Evolutionary conservation across 345 rosid genomes (phyloP).

Genomic region (Citrus reticulata): DNA sequence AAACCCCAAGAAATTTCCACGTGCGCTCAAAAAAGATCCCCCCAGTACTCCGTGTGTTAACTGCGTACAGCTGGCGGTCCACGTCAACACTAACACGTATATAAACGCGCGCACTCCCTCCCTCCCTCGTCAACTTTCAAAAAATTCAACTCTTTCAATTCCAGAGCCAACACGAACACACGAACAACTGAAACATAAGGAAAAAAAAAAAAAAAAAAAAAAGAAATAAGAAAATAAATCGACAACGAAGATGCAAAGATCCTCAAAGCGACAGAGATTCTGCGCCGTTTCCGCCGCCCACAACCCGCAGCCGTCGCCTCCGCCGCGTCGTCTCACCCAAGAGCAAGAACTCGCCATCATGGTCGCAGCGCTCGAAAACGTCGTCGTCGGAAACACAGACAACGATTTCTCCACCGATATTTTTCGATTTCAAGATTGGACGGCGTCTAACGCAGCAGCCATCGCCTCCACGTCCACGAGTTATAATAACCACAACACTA

Average conservation of each 20-base stretch:
- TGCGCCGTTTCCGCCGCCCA: background rate
- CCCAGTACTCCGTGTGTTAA: constrained; percentile 20
- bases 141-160: background rate
- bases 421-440: background rate
- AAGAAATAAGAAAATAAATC: too few species aligned
- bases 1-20: background rate
- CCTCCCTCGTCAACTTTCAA: too few species aligned
- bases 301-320: background rate
- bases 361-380: constrained; percentile 49
- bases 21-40: background rate
- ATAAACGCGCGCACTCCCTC: constrained; percentile 5
- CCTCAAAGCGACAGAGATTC: constrained; percentile 27
- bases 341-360: constrained; percentile 68
- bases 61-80: constrained; percentile 18
- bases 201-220: background rate
- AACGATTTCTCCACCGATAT: background rate
- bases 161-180: background rate
- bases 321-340: constrained; percentile 35
- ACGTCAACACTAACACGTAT: constrained; percentile 1
- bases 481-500: background rate
- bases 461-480: constrained; percentile 8
- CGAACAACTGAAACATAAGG: background rate
- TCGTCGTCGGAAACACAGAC: constrained; percentile 24
- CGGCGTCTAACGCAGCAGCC: constrained; percentile 22
- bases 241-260: constrained; percentile 27